Percentiles rank a stretch among this genome's conserved stretches.
phyloP scores from a whole-genome alignment of 2,329 filamentous ascomycete species.

The Diaporthe caulivora region DNA sequence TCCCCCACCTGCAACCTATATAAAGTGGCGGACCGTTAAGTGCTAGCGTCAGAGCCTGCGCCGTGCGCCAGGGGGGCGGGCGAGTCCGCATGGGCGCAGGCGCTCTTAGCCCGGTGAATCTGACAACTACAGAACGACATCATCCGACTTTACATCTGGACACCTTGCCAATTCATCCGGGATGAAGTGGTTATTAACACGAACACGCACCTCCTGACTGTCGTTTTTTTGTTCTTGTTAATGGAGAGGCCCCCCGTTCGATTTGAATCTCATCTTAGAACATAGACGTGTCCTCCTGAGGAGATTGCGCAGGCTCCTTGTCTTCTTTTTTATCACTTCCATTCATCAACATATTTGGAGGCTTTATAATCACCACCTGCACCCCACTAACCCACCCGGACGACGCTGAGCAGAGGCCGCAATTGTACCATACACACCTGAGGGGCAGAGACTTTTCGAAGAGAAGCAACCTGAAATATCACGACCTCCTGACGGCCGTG shows the following conservation, averaged over 20 bases:
- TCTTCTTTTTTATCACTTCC: neutral
- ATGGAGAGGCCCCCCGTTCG: neutral
- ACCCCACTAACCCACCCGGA: neutral
- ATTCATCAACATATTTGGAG: slow-evolving; percentile 29
- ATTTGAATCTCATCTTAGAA: neutral
- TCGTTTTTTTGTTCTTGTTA: neutral
- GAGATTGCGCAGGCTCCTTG: neutral
- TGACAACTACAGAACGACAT: slow-evolving; percentile 36
- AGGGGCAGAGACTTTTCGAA: neutral
- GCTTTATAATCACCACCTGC: slow-evolving; percentile 4
- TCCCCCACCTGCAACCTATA: slow-evolving; percentile 17
- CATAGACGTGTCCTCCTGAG: slow-evolving; percentile 13
- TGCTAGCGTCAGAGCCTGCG: slow-evolving; percentile 29
- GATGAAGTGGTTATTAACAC: slow-evolving; percentile 6
- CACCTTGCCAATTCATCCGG: slow-evolving; percentile 33
- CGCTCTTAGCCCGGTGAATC: slow-evolving; percentile 27
- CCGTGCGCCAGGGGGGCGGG: slow-evolving; percentile 23
- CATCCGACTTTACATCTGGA: slow-evolving; percentile 35
- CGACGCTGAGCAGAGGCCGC: neutral
- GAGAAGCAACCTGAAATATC: neutral
- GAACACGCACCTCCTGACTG: neutral
- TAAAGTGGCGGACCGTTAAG: slow-evolving; percentile 20
- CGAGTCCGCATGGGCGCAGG: slow-evolving; percentile 22
- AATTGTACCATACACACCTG: neutral
- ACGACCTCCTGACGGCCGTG: slow-evolving; percentile 4